Evolutionary conservation across 331 rosid species (phyloP).

Genomic region (Prunus yedoensis): DNA sequence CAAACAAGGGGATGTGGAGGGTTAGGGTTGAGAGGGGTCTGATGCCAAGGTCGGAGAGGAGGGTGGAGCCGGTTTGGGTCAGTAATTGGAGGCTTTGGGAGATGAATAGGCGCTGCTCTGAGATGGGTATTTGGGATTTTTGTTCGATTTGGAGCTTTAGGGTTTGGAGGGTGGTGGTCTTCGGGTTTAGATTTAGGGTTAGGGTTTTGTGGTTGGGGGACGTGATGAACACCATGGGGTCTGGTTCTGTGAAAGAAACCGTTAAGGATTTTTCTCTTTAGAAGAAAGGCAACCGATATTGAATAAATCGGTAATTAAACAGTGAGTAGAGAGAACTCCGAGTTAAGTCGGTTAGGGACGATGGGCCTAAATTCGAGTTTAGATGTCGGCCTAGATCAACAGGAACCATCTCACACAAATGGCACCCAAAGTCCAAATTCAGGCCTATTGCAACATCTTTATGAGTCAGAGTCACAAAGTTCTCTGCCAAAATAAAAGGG

Average conservation of each 20-base stretch:
- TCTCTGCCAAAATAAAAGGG: too few species aligned
- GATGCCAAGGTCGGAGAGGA: conserved; percentile 57
- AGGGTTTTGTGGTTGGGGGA: conserved; percentile 52
- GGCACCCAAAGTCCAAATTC: too few species aligned
- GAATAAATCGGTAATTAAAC: too few species aligned
- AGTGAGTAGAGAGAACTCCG: too few species aligned
- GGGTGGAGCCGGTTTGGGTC: conserved; percentile 24
- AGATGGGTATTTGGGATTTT: conserved; percentile 36
- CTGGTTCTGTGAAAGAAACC: too few species aligned
- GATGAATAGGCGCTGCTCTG: conserved; percentile 50
- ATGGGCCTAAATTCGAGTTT: not conserved
- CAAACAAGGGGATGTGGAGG: conserved; percentile 53
- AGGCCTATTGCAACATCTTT: too few species aligned
- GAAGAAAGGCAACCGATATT: too few species aligned
- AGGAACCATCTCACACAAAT: too few species aligned
- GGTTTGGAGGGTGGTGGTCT: conserved; percentile 45
- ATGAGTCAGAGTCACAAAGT: too few species aligned
- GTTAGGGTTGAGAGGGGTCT: conserved; percentile 56
- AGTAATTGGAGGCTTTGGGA: conserved; percentile 44
- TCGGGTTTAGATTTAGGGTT: conserved; percentile 48
- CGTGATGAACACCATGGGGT: conserved; percentile 54
- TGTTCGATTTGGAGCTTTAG: conserved; percentile 49
- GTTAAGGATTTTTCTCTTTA: too few species aligned
- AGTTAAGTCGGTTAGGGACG: not conserved
- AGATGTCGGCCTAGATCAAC: too few species aligned